Evolutionary conservation across 805 yeast genomes (phyloP).

Genomic region (Diddensiella caesifluorescens): DNA sequence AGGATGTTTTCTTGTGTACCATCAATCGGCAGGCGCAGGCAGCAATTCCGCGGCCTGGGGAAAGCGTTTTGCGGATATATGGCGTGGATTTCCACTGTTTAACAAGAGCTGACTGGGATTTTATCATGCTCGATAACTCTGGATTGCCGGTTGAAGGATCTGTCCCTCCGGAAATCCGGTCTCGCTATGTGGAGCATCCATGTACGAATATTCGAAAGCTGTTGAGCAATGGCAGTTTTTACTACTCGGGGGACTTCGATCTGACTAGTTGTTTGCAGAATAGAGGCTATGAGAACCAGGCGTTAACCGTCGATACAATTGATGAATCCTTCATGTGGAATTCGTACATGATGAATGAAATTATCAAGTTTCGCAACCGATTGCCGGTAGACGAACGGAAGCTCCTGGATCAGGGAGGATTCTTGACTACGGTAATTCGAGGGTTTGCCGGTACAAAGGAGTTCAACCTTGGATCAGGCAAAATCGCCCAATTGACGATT

Average conservation of each 20-base stretch:
- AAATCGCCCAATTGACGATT: constrained; percentile 55
- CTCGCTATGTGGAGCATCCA: constrained; percentile 54
- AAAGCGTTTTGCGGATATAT: constrained; percentile 71
- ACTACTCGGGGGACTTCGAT: constrained; percentile 88
- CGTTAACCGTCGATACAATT: constrained; percentile 39
- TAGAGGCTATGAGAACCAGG: constrained; percentile 8
- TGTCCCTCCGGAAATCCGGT: constrained; percentile 3
- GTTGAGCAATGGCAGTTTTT: constrained; percentile 82
- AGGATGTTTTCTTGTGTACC: constrained; percentile 66
- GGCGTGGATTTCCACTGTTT: constrained; percentile 86
- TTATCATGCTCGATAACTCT: constrained; percentile 56
- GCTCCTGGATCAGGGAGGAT: constrained; percentile 67
- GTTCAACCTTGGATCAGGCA: constrained; percentile 34
- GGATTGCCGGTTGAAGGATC: constrained; percentile 51
- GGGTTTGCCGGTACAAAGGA: constrained; percentile 83
- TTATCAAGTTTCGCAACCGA: constrained; percentile 66
- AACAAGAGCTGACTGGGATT: constrained; percentile 73
- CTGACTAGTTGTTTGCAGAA: constrained; percentile 80
- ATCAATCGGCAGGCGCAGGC: constrained; percentile 73
- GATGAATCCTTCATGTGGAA: constrained; percentile 97
- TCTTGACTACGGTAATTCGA: constrained; percentile 85
- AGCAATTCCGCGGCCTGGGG: constrained; percentile 76
- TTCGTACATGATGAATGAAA: constrained; percentile 78
- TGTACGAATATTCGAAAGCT: constrained; percentile 75
- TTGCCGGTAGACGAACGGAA: constrained; percentile 55